Evolutionary conservation across 2,329 filamentous ascomycete genomes (phyloP), one percentile per base, ranked within the genome.

Genomic region (Herpotrichia juniperi): DNA sequence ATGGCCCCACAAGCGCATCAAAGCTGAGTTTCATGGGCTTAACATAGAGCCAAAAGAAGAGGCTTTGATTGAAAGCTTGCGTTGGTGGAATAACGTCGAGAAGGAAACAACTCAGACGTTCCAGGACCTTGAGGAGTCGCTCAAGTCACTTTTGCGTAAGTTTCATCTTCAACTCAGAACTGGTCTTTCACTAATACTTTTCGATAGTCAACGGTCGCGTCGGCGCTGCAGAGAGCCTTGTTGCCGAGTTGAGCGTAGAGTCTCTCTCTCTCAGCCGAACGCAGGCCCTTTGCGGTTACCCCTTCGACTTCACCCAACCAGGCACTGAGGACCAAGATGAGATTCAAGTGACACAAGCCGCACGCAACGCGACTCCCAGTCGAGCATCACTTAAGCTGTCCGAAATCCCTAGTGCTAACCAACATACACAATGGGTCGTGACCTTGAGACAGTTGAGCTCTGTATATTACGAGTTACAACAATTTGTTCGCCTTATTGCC

Each of bases 131-230:
- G 83, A 84, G 25, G 82, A 86, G 62, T 83, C 93, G n/a, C 91
- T 96, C 76, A 89, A 89, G 66, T 87, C 87, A 54, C 92, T 97
- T 66, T 81, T 96, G 42, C 83, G 91, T 96, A 84, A 80, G 91
- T 83, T 26, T 5, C 28, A 12, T 42, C 42, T 46, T 43, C 12
- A 19, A 21, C 14, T 32, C 35, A 16, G 32, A 19, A 42, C 32
- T 10, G 42, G 42, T 21, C 26, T 16, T 61, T 58, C 64, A 59
- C 50, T 56, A 59, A 67, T 44, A 34, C 37, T 6, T 37, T 30
- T 51, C 6, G 24, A 14, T 45, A 77, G 74, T 72, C 40, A 70
- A 73, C 62, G 81, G 81, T 48, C 75, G 77, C 53, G 74, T 87
- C 40, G 74, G 77, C 26, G 84, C 84, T 43, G 84, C 85, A 46